phyloP scores from a whole-genome alignment of 352 stramenopile genomes.

The Globisporangium sylvaticum region DNA sequence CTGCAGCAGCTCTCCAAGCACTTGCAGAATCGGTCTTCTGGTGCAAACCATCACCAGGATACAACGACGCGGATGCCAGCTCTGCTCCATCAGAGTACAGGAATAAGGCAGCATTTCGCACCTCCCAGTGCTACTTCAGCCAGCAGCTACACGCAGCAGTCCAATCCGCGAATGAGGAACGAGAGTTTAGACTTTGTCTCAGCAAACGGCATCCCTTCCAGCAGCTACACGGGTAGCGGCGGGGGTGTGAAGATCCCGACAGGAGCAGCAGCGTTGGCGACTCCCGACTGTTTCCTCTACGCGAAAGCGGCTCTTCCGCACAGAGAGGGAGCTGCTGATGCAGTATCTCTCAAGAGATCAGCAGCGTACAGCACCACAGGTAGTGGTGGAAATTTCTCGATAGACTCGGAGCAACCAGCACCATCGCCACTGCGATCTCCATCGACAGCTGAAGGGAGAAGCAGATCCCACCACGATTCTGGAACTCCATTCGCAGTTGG shows the following conservation, averaged over 20 bases:
- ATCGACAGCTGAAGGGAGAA: neutral
- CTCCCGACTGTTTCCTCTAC: constrained; percentile 42
- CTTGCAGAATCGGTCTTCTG: neutral
- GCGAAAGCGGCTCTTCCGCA: constrained; percentile 37
- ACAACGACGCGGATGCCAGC: neutral
- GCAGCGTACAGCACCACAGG: neutral
- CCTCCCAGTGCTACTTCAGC: neutral
- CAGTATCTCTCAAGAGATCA: neutral
- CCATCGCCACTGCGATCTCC: neutral
- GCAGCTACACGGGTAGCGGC: neutral
- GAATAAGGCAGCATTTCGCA: neutral
- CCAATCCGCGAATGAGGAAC: neutral
- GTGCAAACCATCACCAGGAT: neutral
- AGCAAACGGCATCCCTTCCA: neutral
- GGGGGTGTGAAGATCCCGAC: constrained; percentile 17
- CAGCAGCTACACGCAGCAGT: neutral
- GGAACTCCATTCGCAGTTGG: constrained; percentile 4
- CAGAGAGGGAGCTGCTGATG: neutral
- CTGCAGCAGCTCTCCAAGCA: constrained; percentile 30
- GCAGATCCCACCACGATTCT: neutral
- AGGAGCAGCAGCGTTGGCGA: constrained; percentile 11
- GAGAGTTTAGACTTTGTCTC: neutral
- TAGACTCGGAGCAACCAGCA: neutral
- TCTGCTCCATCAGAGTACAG: neutral
- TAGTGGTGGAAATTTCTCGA: neutral